Conservation (phyloP, 108 stramenopile genomes). For the Skeletonema menzelii region DNA sequence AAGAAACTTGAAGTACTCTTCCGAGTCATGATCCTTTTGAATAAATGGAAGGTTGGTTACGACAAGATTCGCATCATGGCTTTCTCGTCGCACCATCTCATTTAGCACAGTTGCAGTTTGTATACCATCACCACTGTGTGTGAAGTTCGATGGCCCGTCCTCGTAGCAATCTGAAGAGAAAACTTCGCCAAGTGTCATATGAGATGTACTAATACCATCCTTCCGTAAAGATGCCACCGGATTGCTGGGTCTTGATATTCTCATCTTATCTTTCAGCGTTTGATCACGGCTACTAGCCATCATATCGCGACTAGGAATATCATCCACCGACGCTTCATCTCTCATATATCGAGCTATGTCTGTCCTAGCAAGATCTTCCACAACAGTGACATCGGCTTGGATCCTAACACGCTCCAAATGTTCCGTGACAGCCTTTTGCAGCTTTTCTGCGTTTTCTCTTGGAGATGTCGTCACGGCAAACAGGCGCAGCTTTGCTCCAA, state of each 20-base stretch:
- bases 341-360: conserved; percentile 52
- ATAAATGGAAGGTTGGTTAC: conserved; percentile 82
- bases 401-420: conserved; percentile 50
- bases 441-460: conserved; percentile 38
- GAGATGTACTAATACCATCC: conserved; percentile 42
- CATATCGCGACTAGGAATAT: neutral
- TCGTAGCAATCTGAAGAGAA: conserved; percentile 29
- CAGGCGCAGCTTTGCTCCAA: conserved; percentile 45
- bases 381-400: conserved; percentile 45
- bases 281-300: neutral
- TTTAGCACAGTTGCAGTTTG: conserved; percentile 54
- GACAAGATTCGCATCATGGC: conserved; percentile 57
- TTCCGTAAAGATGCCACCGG: conserved; percentile 32
- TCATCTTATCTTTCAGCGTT: neutral
- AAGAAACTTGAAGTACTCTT: conserved; percentile 58
- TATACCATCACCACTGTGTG: neutral
- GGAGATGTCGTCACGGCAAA: conserved; percentile 59
- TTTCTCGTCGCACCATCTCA: conserved; percentile 49
- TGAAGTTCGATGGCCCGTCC: neutral
- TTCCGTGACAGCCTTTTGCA: conserved; percentile 32
- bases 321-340: conserved; percentile 31
- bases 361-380: conserved; percentile 40
- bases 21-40: conserved; percentile 34
- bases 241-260: conserved; percentile 7
- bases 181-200: conserved; percentile 50